Evolutionary conservation across 768 basidiomycete species (phyloP), one percentile per base, ranked within the genome.

Genomic region (Leccinum broughii): DNA sequence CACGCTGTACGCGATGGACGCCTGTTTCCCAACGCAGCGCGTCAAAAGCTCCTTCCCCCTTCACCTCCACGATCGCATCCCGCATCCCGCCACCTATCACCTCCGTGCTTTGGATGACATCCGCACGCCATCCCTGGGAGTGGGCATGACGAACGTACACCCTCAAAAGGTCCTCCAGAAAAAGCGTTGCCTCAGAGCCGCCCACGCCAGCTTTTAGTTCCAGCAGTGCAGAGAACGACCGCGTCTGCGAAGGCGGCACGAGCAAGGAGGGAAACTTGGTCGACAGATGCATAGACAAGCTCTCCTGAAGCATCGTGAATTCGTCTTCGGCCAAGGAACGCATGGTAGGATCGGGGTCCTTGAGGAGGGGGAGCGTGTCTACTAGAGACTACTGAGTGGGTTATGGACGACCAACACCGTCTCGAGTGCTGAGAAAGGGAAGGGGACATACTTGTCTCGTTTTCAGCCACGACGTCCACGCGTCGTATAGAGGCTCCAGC

Each of bases 171-270:
- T 95, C 89, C 1, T 77, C 81, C 2, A 91, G 79, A 66, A 98
- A 98, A 0, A 97, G 78, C 20, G 86, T 84, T 2, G 95, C 83
- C 72, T 99, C 96, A 1, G 88, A 86, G 1, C 96, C 96, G 0
- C 96, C 96, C 0, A 95, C 93, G 15, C 95, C 96, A 0, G 94
- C 85, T 68, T 96, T 96, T 52, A 98, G 77, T 67, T 98, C 96
- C 62, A 99, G 77, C 54, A 98, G 79, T 3, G 92, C 93, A 10
- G 90, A 89, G 15, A 92, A 77, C 3, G 82, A 72, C 0, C 77
- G 76, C 1, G 92, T 93, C 3, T 80, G 64, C 0, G 91, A 91
- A 0, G 85, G 77, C 0, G 92, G 93, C 2, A 92, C 80, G 58
- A 96, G 84, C 3, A 94, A 80, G 1, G 80, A 65, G 0, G 93